phyloP scores from a whole-genome alignment of 805 yeast species.

The Candida nonsorbophila region DNA sequence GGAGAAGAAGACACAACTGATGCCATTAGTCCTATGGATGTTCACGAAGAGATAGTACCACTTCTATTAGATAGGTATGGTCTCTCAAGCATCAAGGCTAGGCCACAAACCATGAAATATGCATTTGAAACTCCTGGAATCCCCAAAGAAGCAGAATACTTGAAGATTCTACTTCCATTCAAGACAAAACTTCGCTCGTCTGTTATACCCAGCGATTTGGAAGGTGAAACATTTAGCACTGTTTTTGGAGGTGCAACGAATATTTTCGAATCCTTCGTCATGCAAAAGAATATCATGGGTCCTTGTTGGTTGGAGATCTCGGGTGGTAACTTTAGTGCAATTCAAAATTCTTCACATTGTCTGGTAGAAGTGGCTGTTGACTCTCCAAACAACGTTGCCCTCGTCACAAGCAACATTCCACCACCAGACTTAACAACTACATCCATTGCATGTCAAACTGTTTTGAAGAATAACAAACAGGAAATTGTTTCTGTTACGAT shows the following conservation, averaged over 20 bases:
- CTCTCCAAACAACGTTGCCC: constrained; percentile 43
- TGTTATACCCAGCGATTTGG: constrained; percentile 54
- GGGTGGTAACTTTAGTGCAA: constrained; percentile 52
- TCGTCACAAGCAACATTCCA: constrained; percentile 36
- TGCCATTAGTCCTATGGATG: constrained; percentile 52
- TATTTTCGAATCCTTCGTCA: constrained; percentile 79
- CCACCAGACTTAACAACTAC: constrained; percentile 67
- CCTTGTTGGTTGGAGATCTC: constrained; percentile 91
- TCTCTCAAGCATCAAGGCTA: constrained; percentile 57
- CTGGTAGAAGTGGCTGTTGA: constrained; percentile 63
- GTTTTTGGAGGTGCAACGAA: constrained; percentile 75
- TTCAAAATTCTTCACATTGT: constrained; percentile 73
- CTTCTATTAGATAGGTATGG: constrained; percentile 60
- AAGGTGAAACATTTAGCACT: constrained; percentile 70
- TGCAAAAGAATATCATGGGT: constrained; percentile 86
- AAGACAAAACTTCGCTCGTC: constrained; percentile 48
- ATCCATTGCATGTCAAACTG: constrained; percentile 74
- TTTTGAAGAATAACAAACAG: constrained; percentile 70
- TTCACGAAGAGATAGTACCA: constrained; percentile 71
- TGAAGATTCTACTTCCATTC: constrained; percentile 73
- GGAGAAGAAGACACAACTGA: constrained; percentile 34
- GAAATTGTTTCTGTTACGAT: constrained; percentile 82
- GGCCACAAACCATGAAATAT: constrained; percentile 69
- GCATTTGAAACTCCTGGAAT: constrained; percentile 82
- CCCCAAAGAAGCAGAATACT: constrained; percentile 75